phyloP scores from a whole-genome alignment of 768 basidiomycete genomes.

The Kwoniella newhampshirensis region DNA sequence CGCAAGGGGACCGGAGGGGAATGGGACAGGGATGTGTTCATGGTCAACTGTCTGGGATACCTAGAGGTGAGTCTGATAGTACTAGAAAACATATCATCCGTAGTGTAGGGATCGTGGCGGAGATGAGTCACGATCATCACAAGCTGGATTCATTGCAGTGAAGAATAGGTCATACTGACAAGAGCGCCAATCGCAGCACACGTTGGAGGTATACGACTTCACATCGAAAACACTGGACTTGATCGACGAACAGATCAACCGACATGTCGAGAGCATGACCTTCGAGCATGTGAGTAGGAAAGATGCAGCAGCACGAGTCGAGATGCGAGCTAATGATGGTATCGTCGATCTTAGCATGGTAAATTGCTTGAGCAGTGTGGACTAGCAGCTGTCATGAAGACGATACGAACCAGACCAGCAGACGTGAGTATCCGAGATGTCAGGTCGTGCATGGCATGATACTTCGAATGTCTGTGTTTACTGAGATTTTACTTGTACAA shows the following conservation, averaged over 20 bases:
- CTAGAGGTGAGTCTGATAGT: conserved; percentile 63
- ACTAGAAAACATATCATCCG: not conserved
- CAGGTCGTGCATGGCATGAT: too few species aligned
- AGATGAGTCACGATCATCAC: not conserved
- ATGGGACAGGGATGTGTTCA: conserved; percentile 82
- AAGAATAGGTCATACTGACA: not conserved
- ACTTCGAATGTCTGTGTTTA: not conserved
- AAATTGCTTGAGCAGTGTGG: conserved; percentile 56
- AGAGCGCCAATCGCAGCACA: conserved; percentile 34
- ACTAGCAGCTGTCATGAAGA: conserved; percentile 53
- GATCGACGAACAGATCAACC: conserved; percentile 65
- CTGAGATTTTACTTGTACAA: not conserved
- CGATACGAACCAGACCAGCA: conserved; percentile 52
- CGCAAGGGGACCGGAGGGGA: conserved; percentile 57
- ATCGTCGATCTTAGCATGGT: conserved; percentile 45
- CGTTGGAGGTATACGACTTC: conserved; percentile 47
- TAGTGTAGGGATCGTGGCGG: not conserved
- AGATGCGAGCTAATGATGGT: not conserved
- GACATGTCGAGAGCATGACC: conserved; percentile 65
- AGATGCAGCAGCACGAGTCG: too few species aligned
- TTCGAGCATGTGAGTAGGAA: conserved; percentile 81
- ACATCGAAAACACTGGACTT: conserved; percentile 56
- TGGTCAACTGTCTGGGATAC: conserved; percentile 81
- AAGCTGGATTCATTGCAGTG: too few species aligned
- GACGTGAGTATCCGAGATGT: conserved; percentile 53